Conservation (phyloP, 192 early-diverging fungal species). For the Umbelopsis sp. region DNA sequence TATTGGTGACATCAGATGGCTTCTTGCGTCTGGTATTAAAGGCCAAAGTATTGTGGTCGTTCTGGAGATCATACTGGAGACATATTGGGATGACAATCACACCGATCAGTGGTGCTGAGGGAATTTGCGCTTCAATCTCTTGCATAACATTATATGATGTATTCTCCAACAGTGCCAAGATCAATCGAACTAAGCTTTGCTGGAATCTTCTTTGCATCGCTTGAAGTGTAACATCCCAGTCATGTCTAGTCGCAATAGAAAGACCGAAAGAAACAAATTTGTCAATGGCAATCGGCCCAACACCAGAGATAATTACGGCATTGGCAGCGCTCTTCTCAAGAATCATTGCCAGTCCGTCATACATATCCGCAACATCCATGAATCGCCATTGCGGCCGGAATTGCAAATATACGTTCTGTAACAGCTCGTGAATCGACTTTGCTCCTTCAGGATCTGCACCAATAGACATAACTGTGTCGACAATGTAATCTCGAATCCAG, state of each 20-base stretch:
- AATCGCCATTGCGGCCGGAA: conserved; percentile 44
- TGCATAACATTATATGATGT: conserved; percentile 44
- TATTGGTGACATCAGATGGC: conserved; percentile 15
- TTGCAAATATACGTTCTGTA: conserved; percentile 31
- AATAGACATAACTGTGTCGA: conserved; percentile 32
- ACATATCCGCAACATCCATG: conserved; percentile 48
- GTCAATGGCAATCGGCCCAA: conserved; percentile 43
- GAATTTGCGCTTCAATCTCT: conserved; percentile 43
- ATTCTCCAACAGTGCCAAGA: conserved; percentile 51
- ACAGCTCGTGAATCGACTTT: conserved; percentile 18
- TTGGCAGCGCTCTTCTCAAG: conserved; percentile 37
- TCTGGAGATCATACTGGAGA: conserved; percentile 44
- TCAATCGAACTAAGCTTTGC: conserved; percentile 46
- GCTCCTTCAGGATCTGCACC: conserved; percentile 24
- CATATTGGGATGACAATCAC: conserved; percentile 53
- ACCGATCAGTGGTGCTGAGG: conserved; percentile 49
- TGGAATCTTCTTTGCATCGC: conserved; percentile 40
- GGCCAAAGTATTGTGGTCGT: conserved; percentile 10
- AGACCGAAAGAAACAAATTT: conserved; percentile 46
- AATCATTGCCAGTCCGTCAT: conserved; percentile 45
- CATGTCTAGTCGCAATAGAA: conserved; percentile 30
- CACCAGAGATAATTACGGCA: conserved; percentile 27
- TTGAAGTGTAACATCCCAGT: conserved; percentile 39
- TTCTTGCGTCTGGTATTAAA: not conserved
- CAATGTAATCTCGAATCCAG: conserved; percentile 54